Evolutionary conservation across 768 basidiomycete genomes (phyloP), one percentile per base, ranked within the genome.

Genomic region (Cytidiella melzeri): DNA sequence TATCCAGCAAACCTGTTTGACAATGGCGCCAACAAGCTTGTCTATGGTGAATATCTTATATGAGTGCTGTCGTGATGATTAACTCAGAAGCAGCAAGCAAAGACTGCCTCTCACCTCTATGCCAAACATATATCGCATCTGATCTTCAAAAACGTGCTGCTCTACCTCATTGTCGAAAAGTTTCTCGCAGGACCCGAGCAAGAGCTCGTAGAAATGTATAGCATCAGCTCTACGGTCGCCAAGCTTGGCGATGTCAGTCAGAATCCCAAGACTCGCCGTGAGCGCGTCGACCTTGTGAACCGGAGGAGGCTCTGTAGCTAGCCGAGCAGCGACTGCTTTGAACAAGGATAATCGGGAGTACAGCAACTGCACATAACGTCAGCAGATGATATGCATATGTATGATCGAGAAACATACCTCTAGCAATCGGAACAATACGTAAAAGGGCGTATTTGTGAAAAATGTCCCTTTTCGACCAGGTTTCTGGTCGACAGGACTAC

Each of bases 11-110:
- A 88, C 90, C 70, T 94, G 92, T 63, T 96, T 97, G 66, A 99
- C 83, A 52, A 97, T 76, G 1, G 81, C 74, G 1, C 87, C 87
- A 38, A 97, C 77, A 28, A 97, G 73, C 65, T 96, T 93, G 69
- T 99, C 95, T 21, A 96, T 73, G 0, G 95, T 97, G 66, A 96
- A 99, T 59, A 92, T 79, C 61, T 84, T 86, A 65, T 91, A 97
- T 0, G 83, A 83, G 23, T 88, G 73, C 84, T 87, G 53, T 3
- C 37, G 44, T 27, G 2, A n/a, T 25, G 20, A 11, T 6, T 36
- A 12, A 48, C 6, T 53, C 10, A 51, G 42, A 30, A 34, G 20
- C 28, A 20, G 40, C 27, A 13, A 7, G 20, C 15, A 13, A 53
- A 63, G 24, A n/a, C n/a, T n/a, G n/a, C n/a, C n/a, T n/a, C n/a